A percentile compares a stretch with the other conserved stretches of the same genome.
Conservation (phyloP, 495 filamentous ascomycete species). For the Lasiosphaeris hirsuta region DNA sequence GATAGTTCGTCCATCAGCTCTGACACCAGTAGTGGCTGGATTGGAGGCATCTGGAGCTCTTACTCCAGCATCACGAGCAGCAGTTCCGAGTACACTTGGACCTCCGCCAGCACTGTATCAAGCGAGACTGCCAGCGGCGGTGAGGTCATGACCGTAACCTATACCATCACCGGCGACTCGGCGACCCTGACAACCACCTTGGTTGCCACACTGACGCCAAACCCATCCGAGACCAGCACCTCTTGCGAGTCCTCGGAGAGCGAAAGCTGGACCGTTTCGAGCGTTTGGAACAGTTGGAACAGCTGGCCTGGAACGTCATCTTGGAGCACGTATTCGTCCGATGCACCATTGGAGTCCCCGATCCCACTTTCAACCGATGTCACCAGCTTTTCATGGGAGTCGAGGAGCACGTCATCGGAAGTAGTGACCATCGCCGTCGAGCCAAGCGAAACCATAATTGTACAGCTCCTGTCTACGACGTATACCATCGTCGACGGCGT, state of each 20-base stretch:
- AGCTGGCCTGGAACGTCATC: no score
- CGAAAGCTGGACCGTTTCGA: background rate
- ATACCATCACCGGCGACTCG: background rate
- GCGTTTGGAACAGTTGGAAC: no score
- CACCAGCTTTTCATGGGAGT: background rate
- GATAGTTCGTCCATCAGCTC: no score
- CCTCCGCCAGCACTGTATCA: no score
- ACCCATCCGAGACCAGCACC: background rate
- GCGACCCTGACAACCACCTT: background rate
- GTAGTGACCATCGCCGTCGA: slow-evolving; percentile 17
- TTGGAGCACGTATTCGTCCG: no score
- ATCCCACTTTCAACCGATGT: no score
- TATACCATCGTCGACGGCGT: slow-evolving; percentile 18
- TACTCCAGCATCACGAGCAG: no score
- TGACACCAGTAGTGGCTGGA: no score
- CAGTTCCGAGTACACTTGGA: no score
- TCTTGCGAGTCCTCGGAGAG: background rate
- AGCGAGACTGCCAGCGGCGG: background rate
- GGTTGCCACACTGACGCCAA: background rate
- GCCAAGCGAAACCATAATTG: slow-evolving; percentile 12
- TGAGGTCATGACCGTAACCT: background rate
- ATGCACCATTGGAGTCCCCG: no score
- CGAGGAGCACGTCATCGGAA: background rate
- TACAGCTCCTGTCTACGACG: slow-evolving; percentile 11
- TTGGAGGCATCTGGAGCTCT: no score